phyloP scores from a whole-genome alignment of 129 eudicot species.

The Artemisia argyi region DNA sequence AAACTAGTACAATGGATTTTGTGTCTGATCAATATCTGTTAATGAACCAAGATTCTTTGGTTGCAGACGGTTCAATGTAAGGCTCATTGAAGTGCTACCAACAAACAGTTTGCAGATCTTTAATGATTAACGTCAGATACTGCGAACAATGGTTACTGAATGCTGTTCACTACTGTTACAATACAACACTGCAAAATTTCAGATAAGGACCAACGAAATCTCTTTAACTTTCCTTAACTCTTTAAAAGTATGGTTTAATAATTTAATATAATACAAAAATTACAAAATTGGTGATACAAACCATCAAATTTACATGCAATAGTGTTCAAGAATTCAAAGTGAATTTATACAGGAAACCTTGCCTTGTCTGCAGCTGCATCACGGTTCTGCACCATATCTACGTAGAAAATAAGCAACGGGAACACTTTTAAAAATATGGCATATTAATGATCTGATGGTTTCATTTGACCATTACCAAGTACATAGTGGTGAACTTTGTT shows the following conservation, averaged over 20 bases:
- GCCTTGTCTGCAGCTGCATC: slow-evolving; percentile 12
- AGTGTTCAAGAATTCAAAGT: slow-evolving; percentile 1
- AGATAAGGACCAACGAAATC: slow-evolving; percentile 3
- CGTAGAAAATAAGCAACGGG: not conserved
- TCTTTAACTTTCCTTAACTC: not conserved
- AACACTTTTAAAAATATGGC: not conserved
- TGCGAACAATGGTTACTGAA: too few relatives aligned
- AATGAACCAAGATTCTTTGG: too few relatives aligned
- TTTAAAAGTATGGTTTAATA: not conserved
- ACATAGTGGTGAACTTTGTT: too few relatives aligned
- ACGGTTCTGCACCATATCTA: slow-evolving; percentile 15
- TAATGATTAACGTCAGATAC: too few relatives aligned
- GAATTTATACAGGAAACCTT: slow-evolving; percentile 2
- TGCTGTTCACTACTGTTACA: not conserved
- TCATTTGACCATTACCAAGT: too few relatives aligned
- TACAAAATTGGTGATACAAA: slow-evolving; percentile 6
- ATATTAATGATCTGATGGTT: too few relatives aligned
- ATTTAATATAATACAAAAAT: slow-evolving; percentile 6
- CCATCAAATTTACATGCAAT: slow-evolving; percentile 6
- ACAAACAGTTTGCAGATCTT: too few relatives aligned
- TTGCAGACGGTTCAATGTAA: too few relatives aligned
- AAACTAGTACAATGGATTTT: too few relatives aligned
- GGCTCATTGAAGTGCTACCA: too few relatives aligned
- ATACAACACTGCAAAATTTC: not conserved
- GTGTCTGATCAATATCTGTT: too few relatives aligned